phyloP scores from a whole-genome alignment of 2,329 filamentous ascomycete species.

The Furcasterigmium furcatum region DNA sequence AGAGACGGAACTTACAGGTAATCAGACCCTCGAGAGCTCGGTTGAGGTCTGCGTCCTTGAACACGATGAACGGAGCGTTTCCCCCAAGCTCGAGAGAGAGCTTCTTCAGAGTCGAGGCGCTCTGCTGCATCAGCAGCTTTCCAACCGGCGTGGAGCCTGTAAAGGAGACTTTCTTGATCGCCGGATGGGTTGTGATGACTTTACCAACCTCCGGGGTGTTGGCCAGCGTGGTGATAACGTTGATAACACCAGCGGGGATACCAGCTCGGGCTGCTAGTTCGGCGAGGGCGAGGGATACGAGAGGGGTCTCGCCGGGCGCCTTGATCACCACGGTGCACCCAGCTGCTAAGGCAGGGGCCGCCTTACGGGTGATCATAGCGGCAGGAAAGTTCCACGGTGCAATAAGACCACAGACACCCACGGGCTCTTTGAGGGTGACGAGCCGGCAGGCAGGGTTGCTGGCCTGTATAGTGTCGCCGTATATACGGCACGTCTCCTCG shows the following conservation, averaged over 20 bases:
- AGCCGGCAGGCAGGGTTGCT: slow-evolving; percentile 55
- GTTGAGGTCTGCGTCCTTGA: slow-evolving; percentile 63
- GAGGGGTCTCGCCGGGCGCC: slow-evolving; percentile 15
- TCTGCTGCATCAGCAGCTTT: slow-evolving; percentile 55
- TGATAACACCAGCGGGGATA: slow-evolving; percentile 61
- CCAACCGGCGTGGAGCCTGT: slow-evolving; percentile 64
- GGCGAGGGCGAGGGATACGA: slow-evolving; percentile 49
- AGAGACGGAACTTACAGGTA: slow-evolving; percentile 28
- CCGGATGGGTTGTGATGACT: slow-evolving; percentile 18
- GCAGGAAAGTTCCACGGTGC: slow-evolving; percentile 45
- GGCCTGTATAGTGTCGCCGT: slow-evolving; percentile 58
- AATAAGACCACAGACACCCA: slow-evolving; percentile 65
- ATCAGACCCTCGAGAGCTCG: slow-evolving; percentile 55
- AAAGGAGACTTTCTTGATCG: slow-evolving; percentile 59
- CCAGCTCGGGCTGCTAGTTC: slow-evolving; percentile 63
- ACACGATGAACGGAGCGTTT: slow-evolving; percentile 63
- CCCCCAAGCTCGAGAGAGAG: slow-evolving; percentile 67
- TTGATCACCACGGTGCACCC: slow-evolving; percentile 59
- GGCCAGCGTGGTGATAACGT: slow-evolving; percentile 1
- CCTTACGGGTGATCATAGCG: too few relatives aligned
- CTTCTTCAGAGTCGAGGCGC: slow-evolving; percentile 63
- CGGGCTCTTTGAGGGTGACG: slow-evolving; percentile 48
- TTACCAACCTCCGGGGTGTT: background rate
- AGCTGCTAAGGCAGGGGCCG: slow-evolving; percentile 57
- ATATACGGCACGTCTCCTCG: slow-evolving; percentile 58